A percentile compares a stretch with the other conserved stretches of the same genome.
These are phyloP conservation scores for Sanguinoderma infundibulare DNA, from an alignment of 1,284 basidiomycete species.

Conservation along the genomic window DNA sequence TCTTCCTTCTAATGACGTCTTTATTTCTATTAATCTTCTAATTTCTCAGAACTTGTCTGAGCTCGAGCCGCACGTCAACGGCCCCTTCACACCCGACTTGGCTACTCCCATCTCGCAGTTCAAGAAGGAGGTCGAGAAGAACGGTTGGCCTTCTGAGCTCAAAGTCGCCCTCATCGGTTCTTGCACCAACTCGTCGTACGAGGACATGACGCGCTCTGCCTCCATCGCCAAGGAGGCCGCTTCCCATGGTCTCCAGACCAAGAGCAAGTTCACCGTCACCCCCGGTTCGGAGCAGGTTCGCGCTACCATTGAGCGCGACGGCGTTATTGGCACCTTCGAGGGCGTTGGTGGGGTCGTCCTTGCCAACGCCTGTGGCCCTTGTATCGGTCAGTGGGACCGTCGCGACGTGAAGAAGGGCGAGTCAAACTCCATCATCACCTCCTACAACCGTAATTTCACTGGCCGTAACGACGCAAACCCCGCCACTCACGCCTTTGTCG, in stretches of 20 bases:
- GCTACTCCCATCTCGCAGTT: constrained; percentile 98
- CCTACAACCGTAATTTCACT: constrained; percentile 99
- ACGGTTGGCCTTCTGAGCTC: constrained; percentile 96
- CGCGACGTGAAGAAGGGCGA: constrained; percentile 97
- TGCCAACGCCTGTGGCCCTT: constrained; percentile 98
- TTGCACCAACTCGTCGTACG: constrained; percentile 99
- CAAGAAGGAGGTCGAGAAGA: constrained; percentile 90
- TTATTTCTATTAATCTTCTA: background rate
- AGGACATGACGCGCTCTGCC: constrained; percentile 98
- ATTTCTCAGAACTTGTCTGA: constrained; percentile 81
- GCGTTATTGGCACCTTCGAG: constrained; percentile 90
- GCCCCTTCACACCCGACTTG: constrained; percentile 96
- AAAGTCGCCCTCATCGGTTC: constrained; percentile 98
- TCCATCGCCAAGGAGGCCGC: constrained; percentile 92
- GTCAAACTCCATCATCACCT: constrained; percentile 97
- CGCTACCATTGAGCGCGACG: constrained; percentile 97
- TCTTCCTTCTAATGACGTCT: background rate
- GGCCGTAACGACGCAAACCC: constrained; percentile 99
- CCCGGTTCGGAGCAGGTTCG: constrained; percentile 99
- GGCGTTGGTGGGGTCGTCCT: constrained; percentile 90
- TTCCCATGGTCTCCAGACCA: constrained; percentile 85
- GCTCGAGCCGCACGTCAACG: constrained; percentile 99
- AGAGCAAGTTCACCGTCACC: constrained; percentile 97
- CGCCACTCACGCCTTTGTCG: constrained; percentile 98
- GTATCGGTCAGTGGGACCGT: constrained; percentile 99